Evolutionary conservation across 257 asterid genomes (phyloP).

Genomic region (Henckelia pumila): DNA sequence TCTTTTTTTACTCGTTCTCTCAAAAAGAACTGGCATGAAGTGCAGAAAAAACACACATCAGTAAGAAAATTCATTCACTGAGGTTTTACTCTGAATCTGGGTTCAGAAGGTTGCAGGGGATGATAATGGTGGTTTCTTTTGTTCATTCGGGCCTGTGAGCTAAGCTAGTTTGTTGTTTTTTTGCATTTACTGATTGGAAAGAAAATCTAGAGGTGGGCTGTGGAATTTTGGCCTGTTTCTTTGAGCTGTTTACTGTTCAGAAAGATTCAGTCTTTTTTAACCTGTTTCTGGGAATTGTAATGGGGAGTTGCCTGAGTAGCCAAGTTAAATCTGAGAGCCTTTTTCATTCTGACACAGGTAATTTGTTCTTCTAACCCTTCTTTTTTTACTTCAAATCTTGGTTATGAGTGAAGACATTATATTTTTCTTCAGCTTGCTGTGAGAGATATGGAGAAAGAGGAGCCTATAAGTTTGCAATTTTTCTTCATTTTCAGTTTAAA

Average conservation of each 20-base stretch:
- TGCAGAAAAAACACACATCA: slow-evolving; percentile 20
- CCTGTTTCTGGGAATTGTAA: slow-evolving; percentile 29
- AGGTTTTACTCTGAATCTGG: slow-evolving; percentile 54
- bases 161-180: slow-evolving; percentile 20
- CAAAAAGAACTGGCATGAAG: slow-evolving; percentile 14
- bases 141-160: slow-evolving; percentile 21
- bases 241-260: slow-evolving; percentile 24
- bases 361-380: neutral
- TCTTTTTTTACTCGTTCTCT: slow-evolving; percentile 17
- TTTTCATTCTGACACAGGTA: slow-evolving; percentile 48
- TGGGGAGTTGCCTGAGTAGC: slow-evolving; percentile 67
- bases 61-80: slow-evolving; percentile 13
- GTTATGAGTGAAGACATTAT: neutral
- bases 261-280: slow-evolving; percentile 21
- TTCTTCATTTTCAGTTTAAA: neutral
- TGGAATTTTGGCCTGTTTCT: neutral
- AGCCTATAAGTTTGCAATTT: neutral
- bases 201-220: slow-evolving; percentile 28
- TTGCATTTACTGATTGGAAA: slow-evolving; percentile 8
- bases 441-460: slow-evolving; percentile 6
- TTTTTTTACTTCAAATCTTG: neutral
- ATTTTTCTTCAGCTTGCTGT: neutral
- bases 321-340: slow-evolving; percentile 50
- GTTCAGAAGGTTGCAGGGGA: slow-evolving; percentile 11
- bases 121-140: slow-evolving; percentile 19